A percentile compares a stretch with the other conserved stretches of the same genome.
These are phyloP conservation scores for Chrysosporium keratinophilum DNA, from an alignment of 2,329 filamentous ascomycete genomes.

Conservation along the genomic window DNA sequence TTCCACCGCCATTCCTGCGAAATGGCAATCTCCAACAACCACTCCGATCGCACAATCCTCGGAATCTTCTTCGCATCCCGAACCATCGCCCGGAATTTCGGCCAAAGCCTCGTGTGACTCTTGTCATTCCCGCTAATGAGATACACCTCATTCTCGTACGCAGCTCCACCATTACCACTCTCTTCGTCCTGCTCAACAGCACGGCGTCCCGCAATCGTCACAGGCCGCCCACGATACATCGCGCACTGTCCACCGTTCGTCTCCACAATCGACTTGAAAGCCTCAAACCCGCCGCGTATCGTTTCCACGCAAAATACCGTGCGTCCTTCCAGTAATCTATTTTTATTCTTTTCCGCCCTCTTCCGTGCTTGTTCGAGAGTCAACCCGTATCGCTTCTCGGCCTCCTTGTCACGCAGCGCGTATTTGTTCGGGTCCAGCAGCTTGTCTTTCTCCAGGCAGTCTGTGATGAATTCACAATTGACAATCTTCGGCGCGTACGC, in stretches of 20 bases:
- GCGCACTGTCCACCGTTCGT: conserved; percentile 80
- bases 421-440: conserved; percentile 56
- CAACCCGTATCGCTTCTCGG: conserved; percentile 62
- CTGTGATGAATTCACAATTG: conserved; percentile 66
- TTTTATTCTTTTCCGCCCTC: conserved; percentile 65
- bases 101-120: conserved; percentile 66
- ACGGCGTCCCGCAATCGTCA: conserved; percentile 51
- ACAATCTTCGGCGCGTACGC: conserved; percentile 71
- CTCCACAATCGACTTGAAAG: conserved; percentile 74
- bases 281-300: conserved; percentile 70
- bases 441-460: conserved; percentile 59
- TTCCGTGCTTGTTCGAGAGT: conserved; percentile 56
- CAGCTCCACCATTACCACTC: conserved; percentile 45
- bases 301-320: conserved; percentile 75
- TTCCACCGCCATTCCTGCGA: conserved; percentile 65
- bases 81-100: conserved; percentile 69
- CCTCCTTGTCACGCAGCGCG: conserved; percentile 57
- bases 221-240: conserved; percentile 63
- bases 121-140: conserved; percentile 60
- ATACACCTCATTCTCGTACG: conserved; percentile 62
- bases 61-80: conserved; percentile 67
- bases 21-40: conserved; percentile 85
- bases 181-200: conserved; percentile 25
- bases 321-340: conserved; percentile 62
- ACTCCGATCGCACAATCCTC: conserved; percentile 72